These are phyloP conservation scores for Proliferodiscus dingleyae DNA, from an alignment of 2,329 filamentous ascomycete genomes.

Conservation along the genomic window DNA sequence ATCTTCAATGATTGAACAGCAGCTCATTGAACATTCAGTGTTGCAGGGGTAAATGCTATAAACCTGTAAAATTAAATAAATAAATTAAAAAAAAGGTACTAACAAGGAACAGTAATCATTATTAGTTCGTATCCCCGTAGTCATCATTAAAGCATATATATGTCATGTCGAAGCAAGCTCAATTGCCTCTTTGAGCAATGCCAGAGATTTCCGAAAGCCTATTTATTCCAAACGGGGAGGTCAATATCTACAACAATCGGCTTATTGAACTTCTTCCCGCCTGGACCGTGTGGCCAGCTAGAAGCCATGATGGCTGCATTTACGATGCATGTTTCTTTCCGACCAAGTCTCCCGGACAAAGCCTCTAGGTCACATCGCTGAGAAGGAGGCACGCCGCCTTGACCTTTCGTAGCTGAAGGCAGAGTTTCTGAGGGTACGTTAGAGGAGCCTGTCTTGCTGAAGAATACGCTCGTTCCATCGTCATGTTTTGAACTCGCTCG, in stretches of 20 bases:
- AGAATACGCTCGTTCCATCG: conserved; percentile 8
- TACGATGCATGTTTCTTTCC: conserved; percentile 67
- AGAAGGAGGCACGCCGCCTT: conserved; percentile 39
- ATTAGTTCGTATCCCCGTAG: no score
- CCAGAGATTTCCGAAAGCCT: background rate
- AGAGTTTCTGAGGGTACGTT: conserved; percentile 13
- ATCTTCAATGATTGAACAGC: no score
- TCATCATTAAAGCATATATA: no score
- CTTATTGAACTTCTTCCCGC: conserved; percentile 65
- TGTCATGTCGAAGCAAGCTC: no score
- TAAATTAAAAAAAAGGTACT: no score
- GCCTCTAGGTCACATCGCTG: conserved; percentile 38
- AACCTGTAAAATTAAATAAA: no score
- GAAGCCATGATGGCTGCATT: conserved; percentile 73
- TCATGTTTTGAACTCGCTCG: background rate
- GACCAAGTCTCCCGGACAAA: conserved; percentile 34
- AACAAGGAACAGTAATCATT: no score
- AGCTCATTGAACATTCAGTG: no score
- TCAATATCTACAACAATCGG: conserved; percentile 81
- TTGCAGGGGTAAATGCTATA: no score
- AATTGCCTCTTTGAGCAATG: no score
- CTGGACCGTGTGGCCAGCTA: conserved; percentile 57
- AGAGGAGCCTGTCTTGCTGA: conserved; percentile 8
- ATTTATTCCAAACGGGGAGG: conserved; percentile 50
- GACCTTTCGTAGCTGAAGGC: conserved; percentile 31